Evolutionary conservation across 768 basidiomycete species (phyloP).

Genomic region (Pulveroboletus frians): DNA sequence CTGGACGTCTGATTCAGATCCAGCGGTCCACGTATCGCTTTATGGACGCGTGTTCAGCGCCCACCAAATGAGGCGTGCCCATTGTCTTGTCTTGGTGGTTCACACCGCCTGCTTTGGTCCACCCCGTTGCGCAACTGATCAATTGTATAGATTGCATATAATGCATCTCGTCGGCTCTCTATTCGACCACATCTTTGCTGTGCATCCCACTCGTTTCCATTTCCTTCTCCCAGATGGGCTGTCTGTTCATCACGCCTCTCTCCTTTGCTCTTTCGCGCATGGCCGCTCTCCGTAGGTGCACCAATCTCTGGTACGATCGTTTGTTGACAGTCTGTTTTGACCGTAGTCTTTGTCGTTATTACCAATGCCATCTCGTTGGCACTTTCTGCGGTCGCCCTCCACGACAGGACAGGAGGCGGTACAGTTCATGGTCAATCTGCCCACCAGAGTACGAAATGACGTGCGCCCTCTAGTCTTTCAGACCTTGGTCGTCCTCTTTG

Average conservation of each 20-base stretch:
- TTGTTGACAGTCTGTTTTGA: neutral
- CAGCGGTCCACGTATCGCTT: neutral
- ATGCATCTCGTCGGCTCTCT: neutral
- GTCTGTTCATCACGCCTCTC: constrained; percentile 28
- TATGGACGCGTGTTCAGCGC: neutral
- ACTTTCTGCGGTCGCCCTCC: constrained; percentile 16
- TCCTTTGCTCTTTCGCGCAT: constrained; percentile 17
- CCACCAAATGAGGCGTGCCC: neutral
- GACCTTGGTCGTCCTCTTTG: constrained; percentile 10
- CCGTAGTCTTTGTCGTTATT: constrained; percentile 15
- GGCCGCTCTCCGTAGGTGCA: constrained; percentile 17
- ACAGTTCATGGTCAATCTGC: neutral
- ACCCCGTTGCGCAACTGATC: neutral
- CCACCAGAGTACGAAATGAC: neutral
- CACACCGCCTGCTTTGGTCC: constrained; percentile 11
- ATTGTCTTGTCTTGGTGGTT: constrained; percentile 8
- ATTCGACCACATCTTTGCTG: neutral
- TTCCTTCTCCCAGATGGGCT: neutral
- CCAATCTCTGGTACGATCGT: neutral
- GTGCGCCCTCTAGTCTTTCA: constrained; percentile 18
- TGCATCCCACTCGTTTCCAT: constrained; percentile 5
- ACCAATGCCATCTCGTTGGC: constrained; percentile 10
- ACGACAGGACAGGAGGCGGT: constrained; percentile 22
- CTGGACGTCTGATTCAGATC: neutral
- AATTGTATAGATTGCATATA: constrained; percentile 11